These are phyloP conservation scores for Porodaedalea pini DNA, from an alignment of 1,284 basidiomycete species.

Conservation along the genomic window DNA sequence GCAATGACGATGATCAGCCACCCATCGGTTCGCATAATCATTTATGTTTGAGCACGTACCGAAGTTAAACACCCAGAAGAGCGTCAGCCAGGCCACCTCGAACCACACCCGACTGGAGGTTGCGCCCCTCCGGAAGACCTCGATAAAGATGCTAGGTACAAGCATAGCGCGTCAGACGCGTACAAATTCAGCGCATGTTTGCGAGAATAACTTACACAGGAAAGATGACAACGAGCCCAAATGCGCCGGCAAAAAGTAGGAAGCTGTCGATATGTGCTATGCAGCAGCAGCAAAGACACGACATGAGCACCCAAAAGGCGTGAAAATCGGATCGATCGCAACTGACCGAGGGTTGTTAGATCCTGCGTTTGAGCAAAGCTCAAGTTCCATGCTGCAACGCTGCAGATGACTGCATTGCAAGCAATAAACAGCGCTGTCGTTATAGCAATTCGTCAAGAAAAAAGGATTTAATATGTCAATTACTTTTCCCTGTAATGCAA, in stretches of 20 bases:
- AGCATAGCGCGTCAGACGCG: conserved; percentile 4
- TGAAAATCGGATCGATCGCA: not conserved
- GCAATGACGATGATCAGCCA: conserved; percentile 7
- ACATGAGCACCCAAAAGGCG: not conserved
- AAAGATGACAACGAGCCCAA: conserved; percentile 56
- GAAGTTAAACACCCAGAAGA: conserved; percentile 58
- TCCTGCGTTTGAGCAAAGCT: conserved; percentile 40
- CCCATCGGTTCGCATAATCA: not conserved
- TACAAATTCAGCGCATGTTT: not conserved
- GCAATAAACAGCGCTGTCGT: conserved; percentile 61
- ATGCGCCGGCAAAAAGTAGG: conserved; percentile 58
- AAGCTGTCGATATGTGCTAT: conserved; percentile 49
- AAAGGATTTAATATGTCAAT: conserved; percentile 2
- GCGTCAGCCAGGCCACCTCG: conserved; percentile 58
- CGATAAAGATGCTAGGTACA: conserved; percentile 52
- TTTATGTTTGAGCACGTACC: conserved; percentile 39
- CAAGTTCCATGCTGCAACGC: conserved; percentile 67
- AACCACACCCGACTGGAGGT: conserved; percentile 66
- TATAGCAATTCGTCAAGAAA: not conserved
- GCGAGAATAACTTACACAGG: conserved; percentile 45
- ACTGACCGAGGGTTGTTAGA: conserved; percentile 33
- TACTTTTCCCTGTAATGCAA: not conserved
- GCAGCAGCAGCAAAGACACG: not conserved
- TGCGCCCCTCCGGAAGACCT: conserved; percentile 49
- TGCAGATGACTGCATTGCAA: conserved; percentile 63